Evolutionary conservation across 805 yeast species (phyloP).

Genomic region (Candida mattraensis): DNA sequence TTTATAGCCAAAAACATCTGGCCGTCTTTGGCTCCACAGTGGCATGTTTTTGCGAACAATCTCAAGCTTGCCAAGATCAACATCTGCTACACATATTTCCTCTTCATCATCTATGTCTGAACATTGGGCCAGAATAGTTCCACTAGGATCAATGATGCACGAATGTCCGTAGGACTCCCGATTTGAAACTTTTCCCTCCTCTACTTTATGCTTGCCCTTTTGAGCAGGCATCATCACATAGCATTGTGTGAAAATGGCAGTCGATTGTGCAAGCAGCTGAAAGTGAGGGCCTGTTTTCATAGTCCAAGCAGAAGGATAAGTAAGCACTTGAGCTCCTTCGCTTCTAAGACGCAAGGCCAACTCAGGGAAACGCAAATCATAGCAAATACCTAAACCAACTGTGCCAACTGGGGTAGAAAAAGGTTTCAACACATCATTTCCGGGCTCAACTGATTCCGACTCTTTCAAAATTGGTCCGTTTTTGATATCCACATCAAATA

Average conservation of each 20-base stretch:
- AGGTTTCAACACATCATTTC: constrained; percentile 52
- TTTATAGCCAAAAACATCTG: constrained; percentile 53
- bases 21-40: constrained; percentile 67
- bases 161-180: constrained; percentile 87
- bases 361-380: constrained; percentile 88
- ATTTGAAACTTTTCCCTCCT: constrained; percentile 39
- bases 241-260: constrained; percentile 88
- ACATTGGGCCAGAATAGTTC: constrained; percentile 63
- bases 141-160: constrained; percentile 91
- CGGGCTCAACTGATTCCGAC: constrained; percentile 80
- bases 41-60: constrained; percentile 73
- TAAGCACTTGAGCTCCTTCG: constrained; percentile 71
- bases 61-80: constrained; percentile 52
- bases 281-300: constrained; percentile 93
- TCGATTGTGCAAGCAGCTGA: constrained; percentile 72
- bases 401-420: constrained; percentile 60
- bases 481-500: constrained; percentile 83
- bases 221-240: constrained; percentile 90
- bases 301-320: constrained; percentile 93
- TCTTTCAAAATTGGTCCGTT: constrained; percentile 82
- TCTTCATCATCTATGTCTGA: constrained; percentile 42
- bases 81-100: constrained; percentile 59
- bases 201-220: constrained; percentile 69
- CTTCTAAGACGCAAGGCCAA: constrained; percentile 62
- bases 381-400: constrained; percentile 76